phyloP scores from a whole-genome alignment of 1,139 yeast genomes.

The Eremothecium cymbalariae region DNA sequence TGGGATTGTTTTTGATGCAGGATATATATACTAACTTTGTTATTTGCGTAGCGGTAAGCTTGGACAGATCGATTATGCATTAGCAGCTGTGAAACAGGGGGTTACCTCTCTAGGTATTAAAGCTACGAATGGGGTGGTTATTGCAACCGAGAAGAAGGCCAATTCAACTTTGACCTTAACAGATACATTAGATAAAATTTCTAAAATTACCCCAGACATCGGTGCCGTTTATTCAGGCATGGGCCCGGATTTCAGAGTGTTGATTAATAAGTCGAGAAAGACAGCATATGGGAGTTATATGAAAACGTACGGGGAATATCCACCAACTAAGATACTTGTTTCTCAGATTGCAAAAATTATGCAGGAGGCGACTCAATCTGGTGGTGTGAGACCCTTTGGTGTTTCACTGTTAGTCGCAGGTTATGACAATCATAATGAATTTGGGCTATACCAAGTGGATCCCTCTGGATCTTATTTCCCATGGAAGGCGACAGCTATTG shows the following conservation, averaged over 20 bases:
- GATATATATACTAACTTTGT: constrained; percentile 4
- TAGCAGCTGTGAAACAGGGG: constrained; percentile 96
- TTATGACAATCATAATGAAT: constrained; percentile 73
- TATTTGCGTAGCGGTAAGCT: constrained; percentile 90
- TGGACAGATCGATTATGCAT: constrained; percentile 95
- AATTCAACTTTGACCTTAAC: constrained; percentile 68
- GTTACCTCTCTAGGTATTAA: constrained; percentile 95
- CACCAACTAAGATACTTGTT: constrained; percentile 90
- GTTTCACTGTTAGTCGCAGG: constrained; percentile 94
- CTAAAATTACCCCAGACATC: constrained; percentile 83
- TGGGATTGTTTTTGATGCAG: constrained; percentile 1
- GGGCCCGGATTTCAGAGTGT: constrained; percentile 98
- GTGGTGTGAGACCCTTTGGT: constrained; percentile 57
- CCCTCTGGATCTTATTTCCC: constrained; percentile 98
- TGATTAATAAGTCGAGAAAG: constrained; percentile 88
- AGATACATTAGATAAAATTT: constrained; percentile 72
- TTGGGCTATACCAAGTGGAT: constrained; percentile 90
- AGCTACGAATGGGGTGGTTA: constrained; percentile 91
- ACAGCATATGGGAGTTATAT: constrained; percentile 90
- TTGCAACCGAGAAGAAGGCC: constrained; percentile 93
- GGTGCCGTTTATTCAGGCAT: constrained; percentile 97
- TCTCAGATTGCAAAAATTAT: constrained; percentile 92
- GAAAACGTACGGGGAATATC: constrained; percentile 90
- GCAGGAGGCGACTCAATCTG: constrained; percentile 98
- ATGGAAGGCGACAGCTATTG: constrained; percentile 99